Evolutionary conservation across 805 yeast species (phyloP), one percentile per base, ranked within the genome.

Genomic region (Candida multigemmis): DNA sequence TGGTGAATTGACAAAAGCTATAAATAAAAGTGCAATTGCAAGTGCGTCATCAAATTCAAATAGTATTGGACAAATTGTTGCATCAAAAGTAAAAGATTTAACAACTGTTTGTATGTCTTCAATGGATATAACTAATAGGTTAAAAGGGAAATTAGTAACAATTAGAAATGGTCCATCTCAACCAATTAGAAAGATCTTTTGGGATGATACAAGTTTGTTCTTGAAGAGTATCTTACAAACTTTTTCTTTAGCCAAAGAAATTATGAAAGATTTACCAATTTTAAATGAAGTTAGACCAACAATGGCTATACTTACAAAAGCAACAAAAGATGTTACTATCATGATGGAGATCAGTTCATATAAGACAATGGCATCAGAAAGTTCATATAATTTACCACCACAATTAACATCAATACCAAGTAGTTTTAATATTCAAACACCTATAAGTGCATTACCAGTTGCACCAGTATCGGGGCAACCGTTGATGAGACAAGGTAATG

Each of bases 311-410:
- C 60, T 89, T 32, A 87, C 96, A 0, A 75, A 84, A 37, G 81
- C 87, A 3, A 84, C 96, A 4, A 89, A 89, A 44, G 97, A 89
- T 44, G 80, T 89, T 10, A 86, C 96, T 0, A 76, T 84, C n/a
- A 64, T 83, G 40, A 56, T 87, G 22, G 96, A 87, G 46, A 54
- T 55, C 4, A 52, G 60, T 1, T 46, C 59, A 1, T 54, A 55
- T 28, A 53, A 51, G 28, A 32, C 49, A 7, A 46, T 54, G 38
- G 13, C 40, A 5, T 18, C 31, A 3, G 22, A 31, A 10, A 16
- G 31, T 4, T 24, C 35, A 10, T 20, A 38, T 11, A 26, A 27
- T 10, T 34, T 30, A 19, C 53, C 53, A 2, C 53, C 55, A n/a
- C 33, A 39, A 10, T 40, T 49, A 21, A 28, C 46, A 16, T 39